phyloP scores from a whole-genome alignment of 768 basidiomycete genomes.

The Mycena pura region DNA sequence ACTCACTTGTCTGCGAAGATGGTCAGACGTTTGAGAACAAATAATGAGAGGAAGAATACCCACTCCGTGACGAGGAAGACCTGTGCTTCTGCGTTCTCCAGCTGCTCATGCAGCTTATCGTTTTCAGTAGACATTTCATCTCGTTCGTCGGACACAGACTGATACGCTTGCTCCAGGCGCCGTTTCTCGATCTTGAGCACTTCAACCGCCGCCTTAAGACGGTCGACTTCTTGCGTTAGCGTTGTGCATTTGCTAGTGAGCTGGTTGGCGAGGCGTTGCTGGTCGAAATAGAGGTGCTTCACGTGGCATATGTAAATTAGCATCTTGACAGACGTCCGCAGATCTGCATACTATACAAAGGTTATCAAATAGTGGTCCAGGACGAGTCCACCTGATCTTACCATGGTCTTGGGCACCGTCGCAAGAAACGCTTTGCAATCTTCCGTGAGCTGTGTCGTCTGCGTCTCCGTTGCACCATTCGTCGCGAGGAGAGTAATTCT shows the following conservation, averaged over 20 bases:
- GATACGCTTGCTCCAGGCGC: slow-evolving; percentile 10
- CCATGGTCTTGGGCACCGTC: slow-evolving; percentile 12
- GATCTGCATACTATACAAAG: slow-evolving; percentile 20
- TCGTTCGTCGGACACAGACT: slow-evolving; percentile 8
- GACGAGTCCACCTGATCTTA: not conserved
- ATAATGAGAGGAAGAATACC: not conserved
- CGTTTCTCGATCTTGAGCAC: slow-evolving; percentile 19
- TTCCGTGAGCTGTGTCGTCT: slow-evolving; percentile 56
- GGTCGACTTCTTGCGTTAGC: slow-evolving; percentile 19
- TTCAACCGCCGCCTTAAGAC: slow-evolving; percentile 19
- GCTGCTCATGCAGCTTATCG: slow-evolving; percentile 5
- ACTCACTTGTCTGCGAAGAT: slow-evolving; percentile 23
- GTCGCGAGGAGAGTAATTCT: slow-evolving; percentile 61
- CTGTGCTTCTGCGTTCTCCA: slow-evolving; percentile 16
- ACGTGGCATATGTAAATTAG: slow-evolving; percentile 19
- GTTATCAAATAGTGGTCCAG: not conserved
- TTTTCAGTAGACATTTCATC: not conserved
- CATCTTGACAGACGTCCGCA: slow-evolving; percentile 21
- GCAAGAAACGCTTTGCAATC: slow-evolving; percentile 43
- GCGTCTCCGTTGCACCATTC: slow-evolving; percentile 59
- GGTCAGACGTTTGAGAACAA: not conserved
- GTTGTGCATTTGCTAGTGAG: not conserved
- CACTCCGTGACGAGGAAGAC: slow-evolving; percentile 19
- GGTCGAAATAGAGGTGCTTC: slow-evolving; percentile 15
- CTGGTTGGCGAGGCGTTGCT: slow-evolving; percentile 4